phyloP scores from a whole-genome alignment of 164 flowering plant genomes.

The Stephania yunnanensis region DNA sequence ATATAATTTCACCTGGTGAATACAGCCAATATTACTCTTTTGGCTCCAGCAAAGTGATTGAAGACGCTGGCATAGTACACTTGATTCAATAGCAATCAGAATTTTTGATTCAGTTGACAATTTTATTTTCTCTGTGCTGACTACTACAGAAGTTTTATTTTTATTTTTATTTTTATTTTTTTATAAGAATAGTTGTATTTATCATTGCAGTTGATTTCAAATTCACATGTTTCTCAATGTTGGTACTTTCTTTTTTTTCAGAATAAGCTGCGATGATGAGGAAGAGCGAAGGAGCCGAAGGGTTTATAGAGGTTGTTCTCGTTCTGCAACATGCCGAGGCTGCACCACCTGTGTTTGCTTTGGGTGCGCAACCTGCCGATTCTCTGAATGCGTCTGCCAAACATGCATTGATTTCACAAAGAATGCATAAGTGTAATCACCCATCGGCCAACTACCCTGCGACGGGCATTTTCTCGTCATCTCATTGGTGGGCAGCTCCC shows the following conservation, averaged over 20 bases:
- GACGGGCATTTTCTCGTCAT: conserved; percentile 7
- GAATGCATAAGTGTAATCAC: conserved; percentile 36
- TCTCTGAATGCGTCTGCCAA: conserved; percentile 82
- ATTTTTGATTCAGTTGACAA: not conserved
- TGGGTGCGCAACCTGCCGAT: conserved; percentile 76
- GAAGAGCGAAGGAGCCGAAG: conserved; percentile 79
- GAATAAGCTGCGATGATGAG: conserved; percentile 59
- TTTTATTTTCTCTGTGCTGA: no score
- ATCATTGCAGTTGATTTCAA: not conserved
- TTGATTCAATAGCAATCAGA: not conserved
- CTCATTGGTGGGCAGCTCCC: conserved; percentile 7
- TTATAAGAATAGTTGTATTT: not conserved
- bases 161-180: no score
- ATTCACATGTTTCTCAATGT: not conserved
- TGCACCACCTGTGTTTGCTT: conserved; percentile 88
- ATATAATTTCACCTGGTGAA: not conserved
- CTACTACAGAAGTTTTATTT: no score
- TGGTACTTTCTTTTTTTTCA: conserved; percentile 16
- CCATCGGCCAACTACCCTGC: not conserved
- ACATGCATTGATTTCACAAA: conserved; percentile 69
- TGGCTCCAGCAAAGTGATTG: not conserved
- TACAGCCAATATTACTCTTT: not conserved
- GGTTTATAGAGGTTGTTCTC: conserved; percentile 67
- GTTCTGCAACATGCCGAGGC: conserved; percentile 67
- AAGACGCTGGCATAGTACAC: not conserved